Evolutionary conservation across 2,329 filamentous ascomycete species (phyloP), one percentile per base, ranked within the genome.

Genomic region (Tolypocladium cylindrosporum): DNA sequence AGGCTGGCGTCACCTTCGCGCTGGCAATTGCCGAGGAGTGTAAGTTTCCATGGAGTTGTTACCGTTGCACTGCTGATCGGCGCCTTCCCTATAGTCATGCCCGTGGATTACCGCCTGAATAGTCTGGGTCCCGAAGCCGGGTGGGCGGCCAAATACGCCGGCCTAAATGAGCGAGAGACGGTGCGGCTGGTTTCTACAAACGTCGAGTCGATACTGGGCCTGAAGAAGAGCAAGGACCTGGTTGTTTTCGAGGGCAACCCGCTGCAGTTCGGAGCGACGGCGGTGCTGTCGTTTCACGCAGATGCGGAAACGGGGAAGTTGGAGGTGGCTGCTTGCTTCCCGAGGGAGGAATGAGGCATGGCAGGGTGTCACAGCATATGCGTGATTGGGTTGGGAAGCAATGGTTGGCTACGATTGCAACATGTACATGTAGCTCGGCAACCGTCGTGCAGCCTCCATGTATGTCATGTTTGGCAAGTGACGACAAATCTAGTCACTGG

Each of bases 171-270:
- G 31, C 31, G 48, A 36, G 31, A 51, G 24, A 69, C 71, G 14
- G 63, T 77, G 16, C 62, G 68, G 31, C 65, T 78, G 19, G 70
- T 77, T 1, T 70, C 72, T 7, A 64, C 61, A 24, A 77, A 77
- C 55, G 66, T 77, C 27, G 74, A 77, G 60, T 65, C 70, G 43
- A 75, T 77, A 27, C 64, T 78, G 21, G 66, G 68, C 2, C 64
- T 77, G 31, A 64, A 71, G 50, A 65, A 60, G 37, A 67, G 65
- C 54, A 64, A 62, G 14, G 75, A 78, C 58, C 64, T 76, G 50
- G 75, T 78, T 11, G 59, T 78, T 19, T 78, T 69, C 64, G 75
- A 77, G 61, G 74, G 74, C 6, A 69, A 71, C 62, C 75, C 75
- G 24, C 61, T 78, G 48, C 65, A 72, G 58, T 73, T 69, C 55